Evolutionary conservation across 2,329 filamentous ascomycete genomes (phyloP), one percentile per base, ranked within the genome.

Genomic region (Immersiporthe knoxdaviesiana): DNA sequence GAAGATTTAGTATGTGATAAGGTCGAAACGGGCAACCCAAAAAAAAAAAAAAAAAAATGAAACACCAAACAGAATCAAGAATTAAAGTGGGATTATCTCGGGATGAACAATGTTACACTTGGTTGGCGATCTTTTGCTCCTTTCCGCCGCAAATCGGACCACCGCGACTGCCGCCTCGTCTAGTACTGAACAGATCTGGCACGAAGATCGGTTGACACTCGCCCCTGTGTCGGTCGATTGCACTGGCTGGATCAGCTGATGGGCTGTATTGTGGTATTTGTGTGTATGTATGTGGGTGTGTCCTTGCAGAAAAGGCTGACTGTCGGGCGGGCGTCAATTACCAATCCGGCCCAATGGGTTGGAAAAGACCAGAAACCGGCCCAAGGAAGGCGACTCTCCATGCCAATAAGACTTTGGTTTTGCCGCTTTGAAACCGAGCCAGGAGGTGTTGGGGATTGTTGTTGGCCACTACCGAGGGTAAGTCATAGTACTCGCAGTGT

Each of bases 191-290:
- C 59, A 24, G 39, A 24, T 47, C 44, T n/a, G 18, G 21, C 16
- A 21, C 12, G 14, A 18, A 54, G 12, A 54, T 54, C 50, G n/a
- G n/a, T 27, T 27, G 50, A 27, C 50, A 27, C 21, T 52, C 8
- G 47, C 24, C 47, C 47, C 47, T 52, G 10, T 24, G n/a, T 54
- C 50, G 50, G 50, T 14, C 50, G 50, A 27, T 27, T 2, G 50
- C n/a, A 16, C n/a, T 24, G 24, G 50, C n/a, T 56, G 24, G 27
- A 56, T 56, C 52, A 56, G 52, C 52, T 56, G 52, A 56, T 56
- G 24, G 24, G 52, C 16, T 18, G 27, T 6, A 21, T 14, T 27
- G 5, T 54, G 50, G 5, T 54, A n/a, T 24, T 35, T 8, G 12
- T 44, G 41, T 44, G 41, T 41, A 14, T 41, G 39, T 41, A 18